A percentile compares a stretch with the other conserved stretches of the same genome.
Evolutionary conservation across 208 protist genomes (phyloP).

Genomic region (Trypanosoma melophagium): DNA sequence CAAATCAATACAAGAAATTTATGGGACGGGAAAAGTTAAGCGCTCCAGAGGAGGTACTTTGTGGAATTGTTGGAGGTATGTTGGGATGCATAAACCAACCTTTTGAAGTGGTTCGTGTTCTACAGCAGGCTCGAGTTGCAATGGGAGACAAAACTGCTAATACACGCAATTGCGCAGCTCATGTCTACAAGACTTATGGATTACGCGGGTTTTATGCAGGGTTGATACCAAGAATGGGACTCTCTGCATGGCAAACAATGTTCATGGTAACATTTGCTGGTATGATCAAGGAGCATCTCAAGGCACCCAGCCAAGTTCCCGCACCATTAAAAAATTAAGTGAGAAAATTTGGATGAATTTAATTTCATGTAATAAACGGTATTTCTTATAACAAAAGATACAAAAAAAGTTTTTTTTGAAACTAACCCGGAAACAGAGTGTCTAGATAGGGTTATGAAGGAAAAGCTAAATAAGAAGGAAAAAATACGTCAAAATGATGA

Average conservation of each 20-base stretch:
- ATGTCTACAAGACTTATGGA: slow-evolving; percentile 36
- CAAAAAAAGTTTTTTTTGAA: background rate
- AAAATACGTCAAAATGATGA: slow-evolving; percentile 8
- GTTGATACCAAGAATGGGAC: slow-evolving; percentile 40
- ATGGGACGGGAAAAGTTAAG: slow-evolving; percentile 29
- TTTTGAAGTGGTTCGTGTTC: slow-evolving; percentile 50
- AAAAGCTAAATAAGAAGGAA: background rate
- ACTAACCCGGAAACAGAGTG: background rate
- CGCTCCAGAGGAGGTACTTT: slow-evolving; percentile 26
- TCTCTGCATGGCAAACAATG: slow-evolving; percentile 45
- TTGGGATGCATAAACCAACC: slow-evolving; percentile 49
- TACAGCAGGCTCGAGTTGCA: slow-evolving; percentile 31
- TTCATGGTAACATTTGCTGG: slow-evolving; percentile 46
- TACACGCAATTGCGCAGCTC: slow-evolving; percentile 12
- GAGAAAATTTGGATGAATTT: background rate
- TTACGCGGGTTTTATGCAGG: slow-evolving; percentile 38
- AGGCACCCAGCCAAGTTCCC: background rate
- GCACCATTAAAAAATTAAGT: background rate
- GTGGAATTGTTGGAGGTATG: slow-evolving; percentile 38
- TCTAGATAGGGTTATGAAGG: background rate
- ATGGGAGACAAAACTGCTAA: slow-evolving; percentile 23
- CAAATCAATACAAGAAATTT: slow-evolving; percentile 27
- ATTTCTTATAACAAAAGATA: background rate
- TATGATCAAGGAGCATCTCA: slow-evolving; percentile 32
- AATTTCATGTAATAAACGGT: background rate